These are phyloP conservation scores for Senna siamea DNA, from an alignment of 306 rosid species.

Conservation along the genomic window DNA sequence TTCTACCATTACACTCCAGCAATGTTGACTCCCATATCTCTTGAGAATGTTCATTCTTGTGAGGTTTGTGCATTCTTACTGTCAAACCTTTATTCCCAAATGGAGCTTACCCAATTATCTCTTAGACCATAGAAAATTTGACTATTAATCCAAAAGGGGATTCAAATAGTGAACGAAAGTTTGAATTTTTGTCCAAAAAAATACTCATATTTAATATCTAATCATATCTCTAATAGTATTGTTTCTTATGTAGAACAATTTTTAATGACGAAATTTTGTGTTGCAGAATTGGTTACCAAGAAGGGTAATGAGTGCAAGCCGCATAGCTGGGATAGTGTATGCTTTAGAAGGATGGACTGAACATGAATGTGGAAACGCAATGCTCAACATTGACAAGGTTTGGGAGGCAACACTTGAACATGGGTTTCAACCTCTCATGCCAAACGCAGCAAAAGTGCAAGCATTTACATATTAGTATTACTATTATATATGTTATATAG, in stretches of 20 bases:
- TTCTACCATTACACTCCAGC: slow-evolving; percentile 68
- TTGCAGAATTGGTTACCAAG: slow-evolving; percentile 69
- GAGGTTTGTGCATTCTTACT: slow-evolving; percentile 65
- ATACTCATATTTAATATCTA: no score
- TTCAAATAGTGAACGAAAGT: no score
- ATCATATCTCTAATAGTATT: no score
- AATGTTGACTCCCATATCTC: slow-evolving; percentile 54
- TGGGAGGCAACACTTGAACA: slow-evolving; percentile 74
- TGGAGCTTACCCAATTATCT: no score
- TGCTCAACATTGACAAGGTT: slow-evolving; percentile 53
- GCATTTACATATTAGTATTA: not conserved
- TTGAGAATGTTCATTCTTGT: slow-evolving; percentile 72
- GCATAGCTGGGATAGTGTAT: slow-evolving; percentile 71
- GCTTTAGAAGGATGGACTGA: slow-evolving; percentile 69
- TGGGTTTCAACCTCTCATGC: slow-evolving; percentile 64
- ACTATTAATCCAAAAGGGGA: no score
- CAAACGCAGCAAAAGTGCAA: slow-evolving; percentile 10
- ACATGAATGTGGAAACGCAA: slow-evolving; percentile 62
- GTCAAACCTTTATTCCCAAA: no score
- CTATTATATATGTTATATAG: no score
- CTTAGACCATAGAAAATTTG: no score
- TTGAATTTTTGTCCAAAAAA: no score
- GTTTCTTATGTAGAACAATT: no score
- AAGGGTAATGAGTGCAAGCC: slow-evolving; percentile 89
- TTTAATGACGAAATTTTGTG: no score